Conservation (phyloP, 1,284 basidiomycete genomes). For the Cryptococcus sp. region DNA sequence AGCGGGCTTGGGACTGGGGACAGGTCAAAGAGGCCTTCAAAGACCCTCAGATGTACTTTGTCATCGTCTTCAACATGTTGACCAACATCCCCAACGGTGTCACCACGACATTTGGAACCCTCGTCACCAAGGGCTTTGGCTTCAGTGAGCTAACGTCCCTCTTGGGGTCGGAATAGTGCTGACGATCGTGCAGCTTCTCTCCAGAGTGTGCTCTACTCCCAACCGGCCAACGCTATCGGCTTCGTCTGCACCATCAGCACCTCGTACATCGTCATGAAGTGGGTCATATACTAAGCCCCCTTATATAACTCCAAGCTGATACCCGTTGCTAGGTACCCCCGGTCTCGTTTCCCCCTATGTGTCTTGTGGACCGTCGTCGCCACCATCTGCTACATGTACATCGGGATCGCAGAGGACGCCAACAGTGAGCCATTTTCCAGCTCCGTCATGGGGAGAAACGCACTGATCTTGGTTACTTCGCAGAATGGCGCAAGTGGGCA, state of each 20-base stretch:
- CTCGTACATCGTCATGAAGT: constrained; percentile 19
- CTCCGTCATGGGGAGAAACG: neutral
- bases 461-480: neutral
- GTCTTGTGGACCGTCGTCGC: constrained; percentile 20
- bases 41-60: constrained; percentile 34
- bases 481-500: constrained; percentile 31
- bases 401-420: constrained; percentile 20
- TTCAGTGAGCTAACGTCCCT: constrained; percentile 13
- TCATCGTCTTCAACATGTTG: constrained; percentile 27
- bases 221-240: constrained; percentile 29
- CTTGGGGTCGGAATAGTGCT: no score
- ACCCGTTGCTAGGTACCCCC: constrained; percentile 4
- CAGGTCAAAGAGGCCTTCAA: constrained; percentile 32
- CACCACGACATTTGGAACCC: constrained; percentile 18
- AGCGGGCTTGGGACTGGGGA: constrained; percentile 28
- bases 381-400: constrained; percentile 28
- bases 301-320: no score
- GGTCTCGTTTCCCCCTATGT: constrained; percentile 26
- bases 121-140: constrained; percentile 29
- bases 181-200: constrained; percentile 9
- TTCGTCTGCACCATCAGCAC: constrained; percentile 17
- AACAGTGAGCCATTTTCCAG: constrained; percentile 4
- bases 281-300: no score
- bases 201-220: constrained; percentile 28
- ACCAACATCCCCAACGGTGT: constrained; percentile 35